Conservation (phyloP, 345 rosid species). For the Geranium brycei region DNA sequence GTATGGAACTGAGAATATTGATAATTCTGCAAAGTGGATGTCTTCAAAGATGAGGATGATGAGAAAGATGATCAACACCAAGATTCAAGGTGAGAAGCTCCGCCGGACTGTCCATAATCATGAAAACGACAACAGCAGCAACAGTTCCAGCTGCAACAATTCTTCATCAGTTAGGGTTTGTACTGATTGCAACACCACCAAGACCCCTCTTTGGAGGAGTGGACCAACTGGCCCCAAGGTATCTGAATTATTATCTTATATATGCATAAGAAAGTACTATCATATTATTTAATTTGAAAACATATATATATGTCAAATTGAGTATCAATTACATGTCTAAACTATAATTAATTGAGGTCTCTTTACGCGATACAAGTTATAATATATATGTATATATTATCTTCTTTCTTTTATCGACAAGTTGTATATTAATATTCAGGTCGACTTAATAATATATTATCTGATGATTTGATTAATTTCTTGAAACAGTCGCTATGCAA, state of each 20-base stretch:
- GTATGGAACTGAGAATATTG: slow-evolving; percentile 13
- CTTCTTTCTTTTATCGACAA: too few relatives aligned
- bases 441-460: too few relatives aligned
- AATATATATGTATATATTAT: too few relatives aligned
- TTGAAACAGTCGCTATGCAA: slow-evolving; percentile 66
- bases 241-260: neutral
- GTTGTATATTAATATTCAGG: too few relatives aligned
- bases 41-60: slow-evolving; percentile 79
- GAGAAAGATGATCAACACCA: slow-evolving; percentile 48
- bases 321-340: too few relatives aligned
- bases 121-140: slow-evolving; percentile 20
- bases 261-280: too few relatives aligned
- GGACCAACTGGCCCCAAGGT: slow-evolving; percentile 97
- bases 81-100: slow-evolving; percentile 14
- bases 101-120: too few relatives aligned
- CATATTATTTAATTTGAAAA: too few relatives aligned
- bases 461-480: neutral
- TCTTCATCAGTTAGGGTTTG: slow-evolving; percentile 44
- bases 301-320: too few relatives aligned
- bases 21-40: slow-evolving; percentile 50
- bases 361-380: too few relatives aligned
- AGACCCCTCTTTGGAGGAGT: slow-evolving; percentile 96
- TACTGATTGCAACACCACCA: slow-evolving; percentile 81
- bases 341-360: too few relatives aligned
- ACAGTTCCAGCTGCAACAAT: slow-evolving; percentile 16